A percentile compares a stretch with the other conserved stretches of the same genome.
These are phyloP conservation scores for Pseudozyma pruni DNA, from an alignment of 1,284 basidiomycete genomes.

Conservation along the genomic window DNA sequence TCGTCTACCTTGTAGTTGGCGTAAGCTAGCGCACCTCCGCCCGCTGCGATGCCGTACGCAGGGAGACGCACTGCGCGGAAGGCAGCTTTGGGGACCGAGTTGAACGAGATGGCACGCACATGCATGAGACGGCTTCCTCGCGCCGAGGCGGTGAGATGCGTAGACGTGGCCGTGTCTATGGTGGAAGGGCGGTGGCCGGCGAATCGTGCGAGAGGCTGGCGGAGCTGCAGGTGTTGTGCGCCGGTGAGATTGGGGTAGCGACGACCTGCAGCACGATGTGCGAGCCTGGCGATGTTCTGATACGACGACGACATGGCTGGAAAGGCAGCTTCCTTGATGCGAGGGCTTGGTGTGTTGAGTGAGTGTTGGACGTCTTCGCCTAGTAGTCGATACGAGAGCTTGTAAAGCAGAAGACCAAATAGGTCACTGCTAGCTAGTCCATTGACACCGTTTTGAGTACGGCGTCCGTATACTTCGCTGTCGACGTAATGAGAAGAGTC, in stretches of 20 bases:
- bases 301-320: slow-evolving; percentile 22
- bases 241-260: background rate
- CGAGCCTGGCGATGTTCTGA: slow-evolving; percentile 13
- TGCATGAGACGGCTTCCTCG: slow-evolving; percentile 54
- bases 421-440: slow-evolving; percentile 12
- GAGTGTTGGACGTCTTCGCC: background rate
- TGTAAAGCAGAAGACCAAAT: slow-evolving; percentile 8
- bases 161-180: slow-evolving; percentile 4
- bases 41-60: slow-evolving; percentile 57
- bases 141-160: slow-evolving; percentile 17
- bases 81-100: slow-evolving; percentile 59
- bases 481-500: background rate
- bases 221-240: background rate
- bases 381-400: background rate
- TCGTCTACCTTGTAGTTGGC: slow-evolving; percentile 66
- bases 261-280: slow-evolving; percentile 13
- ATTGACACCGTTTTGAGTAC: background rate
- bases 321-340: background rate
- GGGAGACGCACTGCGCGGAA: slow-evolving; percentile 59
- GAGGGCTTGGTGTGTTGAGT: background rate
- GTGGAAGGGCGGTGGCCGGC: slow-evolving; percentile 21
- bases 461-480: background rate
- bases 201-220: slow-evolving; percentile 22
- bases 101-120: slow-evolving; percentile 63
- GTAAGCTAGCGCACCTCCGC: slow-evolving; percentile 62